Evolutionary conservation across 1,139 yeast genomes (phyloP).

Genomic region (Magnusiomyces magnusii): DNA sequence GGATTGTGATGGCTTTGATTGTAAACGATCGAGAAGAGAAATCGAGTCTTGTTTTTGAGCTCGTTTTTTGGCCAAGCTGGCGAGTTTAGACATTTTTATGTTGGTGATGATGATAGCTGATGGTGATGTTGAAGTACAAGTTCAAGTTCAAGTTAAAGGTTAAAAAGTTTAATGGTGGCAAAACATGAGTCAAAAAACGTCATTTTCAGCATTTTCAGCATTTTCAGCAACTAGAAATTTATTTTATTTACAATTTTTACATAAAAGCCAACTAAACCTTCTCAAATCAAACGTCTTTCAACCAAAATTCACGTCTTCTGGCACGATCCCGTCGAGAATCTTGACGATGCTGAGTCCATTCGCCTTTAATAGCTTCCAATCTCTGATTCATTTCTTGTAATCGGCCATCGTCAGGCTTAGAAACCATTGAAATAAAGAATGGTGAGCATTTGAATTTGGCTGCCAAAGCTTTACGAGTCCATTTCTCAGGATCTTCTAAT

Average conservation of each 20-base stretch:
- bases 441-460: conserved; percentile 52
- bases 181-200: too few relatives aligned
- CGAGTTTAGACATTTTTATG: conserved; percentile 14
- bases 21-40: conserved; percentile 10
- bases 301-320: conserved; percentile 55
- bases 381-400: conserved; percentile 40
- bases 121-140: too few relatives aligned
- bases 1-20: not conserved
- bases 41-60: conserved; percentile 11
- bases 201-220: too few relatives aligned
- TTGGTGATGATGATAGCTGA: not conserved
- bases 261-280: too few relatives aligned
- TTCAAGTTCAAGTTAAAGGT: too few relatives aligned
- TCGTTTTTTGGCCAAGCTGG: conserved; percentile 14
- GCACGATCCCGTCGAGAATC: conserved; percentile 47
- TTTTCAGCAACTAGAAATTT: not conserved
- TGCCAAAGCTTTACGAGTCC: conserved; percentile 66
- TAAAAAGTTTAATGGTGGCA: too few relatives aligned
- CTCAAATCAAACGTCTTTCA: conserved; percentile 49
- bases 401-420: conserved; percentile 39
- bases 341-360: conserved; percentile 44
- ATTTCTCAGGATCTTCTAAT: conserved; percentile 48
- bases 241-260: not conserved
- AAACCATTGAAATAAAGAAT: conserved; percentile 47
- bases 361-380: conserved; percentile 37